phyloP scores from a whole-genome alignment of 2,329 filamentous ascomycete species.

The Delphinella strobiligena region DNA sequence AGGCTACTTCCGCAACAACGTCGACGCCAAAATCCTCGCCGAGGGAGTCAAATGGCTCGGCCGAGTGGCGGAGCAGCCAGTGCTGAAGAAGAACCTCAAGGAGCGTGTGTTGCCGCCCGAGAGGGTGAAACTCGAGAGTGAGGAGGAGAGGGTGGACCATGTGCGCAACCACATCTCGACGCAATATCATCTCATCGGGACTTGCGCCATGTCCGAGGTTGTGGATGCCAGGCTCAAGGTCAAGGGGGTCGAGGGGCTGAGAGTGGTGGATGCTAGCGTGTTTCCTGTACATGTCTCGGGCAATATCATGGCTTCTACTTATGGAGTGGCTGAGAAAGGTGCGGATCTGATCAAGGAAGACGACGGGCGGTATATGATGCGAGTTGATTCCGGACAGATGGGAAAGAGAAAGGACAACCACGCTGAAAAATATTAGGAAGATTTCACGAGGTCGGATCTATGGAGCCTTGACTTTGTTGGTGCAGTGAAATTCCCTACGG shows the following conservation, averaged over 20 bases:
- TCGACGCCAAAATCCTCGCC: constrained; percentile 20
- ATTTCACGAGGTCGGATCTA: too few species aligned
- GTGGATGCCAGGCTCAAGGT: constrained; percentile 16
- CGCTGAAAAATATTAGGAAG: background rate
- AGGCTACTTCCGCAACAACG: constrained; percentile 18
- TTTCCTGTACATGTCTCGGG: constrained; percentile 21
- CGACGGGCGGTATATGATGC: constrained; percentile 14
- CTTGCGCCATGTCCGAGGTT: constrained; percentile 25
- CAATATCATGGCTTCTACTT: constrained; percentile 15
- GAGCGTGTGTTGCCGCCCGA: constrained; percentile 22
- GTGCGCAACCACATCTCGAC: constrained; percentile 19
- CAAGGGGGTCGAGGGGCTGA: constrained; percentile 14
- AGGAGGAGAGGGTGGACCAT: constrained; percentile 17
- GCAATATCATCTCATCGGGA: constrained; percentile 30
- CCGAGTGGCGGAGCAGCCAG: constrained; percentile 30
- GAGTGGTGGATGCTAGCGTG: constrained; percentile 20
- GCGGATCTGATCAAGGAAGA: constrained; percentile 22
- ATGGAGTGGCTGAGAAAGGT: constrained; percentile 25
- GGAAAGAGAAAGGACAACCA: background rate
- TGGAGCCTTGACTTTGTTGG: too few species aligned
- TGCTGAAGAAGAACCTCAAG: constrained; percentile 30
- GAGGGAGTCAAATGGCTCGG: constrained; percentile 26
- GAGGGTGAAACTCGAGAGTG: constrained; percentile 14
- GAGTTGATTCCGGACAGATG: constrained; percentile 6
- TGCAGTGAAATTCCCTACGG: too few species aligned